Conservation (phyloP, 495 filamentous ascomycete species). For the Bathelium albidoporum region DNA sequence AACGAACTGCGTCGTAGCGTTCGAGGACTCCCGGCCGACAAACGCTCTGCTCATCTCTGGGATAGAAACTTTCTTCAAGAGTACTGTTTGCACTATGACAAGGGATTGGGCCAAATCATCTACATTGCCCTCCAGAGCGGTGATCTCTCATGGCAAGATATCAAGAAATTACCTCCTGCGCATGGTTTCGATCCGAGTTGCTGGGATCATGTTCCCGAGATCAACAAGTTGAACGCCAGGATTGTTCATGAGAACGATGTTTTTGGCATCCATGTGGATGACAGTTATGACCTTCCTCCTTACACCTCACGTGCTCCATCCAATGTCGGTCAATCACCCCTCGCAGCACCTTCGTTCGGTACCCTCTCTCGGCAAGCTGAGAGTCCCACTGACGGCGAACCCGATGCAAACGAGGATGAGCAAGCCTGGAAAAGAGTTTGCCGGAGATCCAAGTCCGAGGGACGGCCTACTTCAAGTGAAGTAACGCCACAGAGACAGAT, state of each 20-base stretch:
- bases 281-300: neutral
- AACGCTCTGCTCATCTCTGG: constrained; percentile 20
- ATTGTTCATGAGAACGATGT: neutral
- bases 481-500: neutral
- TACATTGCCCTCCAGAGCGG: constrained; percentile 22
- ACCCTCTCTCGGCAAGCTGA: neutral
- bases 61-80: constrained; percentile 25
- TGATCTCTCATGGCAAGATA: constrained; percentile 23
- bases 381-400: neutral
- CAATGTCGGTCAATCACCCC: neutral
- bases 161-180: constrained; percentile 18
- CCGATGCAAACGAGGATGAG: neutral
- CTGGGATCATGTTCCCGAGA: constrained; percentile 22
- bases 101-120: constrained; percentile 24
- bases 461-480: neutral
- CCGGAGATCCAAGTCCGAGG: neutral
- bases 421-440: neutral
- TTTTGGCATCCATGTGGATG: neutral
- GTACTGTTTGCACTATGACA: constrained; percentile 27
- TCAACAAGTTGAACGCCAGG: constrained; percentile 6
- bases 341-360: neutral
- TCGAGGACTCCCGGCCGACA: constrained; percentile 17
- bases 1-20: neutral
- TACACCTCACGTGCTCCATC: neutral
- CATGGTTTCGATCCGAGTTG: constrained; percentile 19